A percentile compares a stretch with the other conserved stretches of the same genome.
phyloP scores from a whole-genome alignment of 345 rosid species.

The Populus deltoides region DNA sequence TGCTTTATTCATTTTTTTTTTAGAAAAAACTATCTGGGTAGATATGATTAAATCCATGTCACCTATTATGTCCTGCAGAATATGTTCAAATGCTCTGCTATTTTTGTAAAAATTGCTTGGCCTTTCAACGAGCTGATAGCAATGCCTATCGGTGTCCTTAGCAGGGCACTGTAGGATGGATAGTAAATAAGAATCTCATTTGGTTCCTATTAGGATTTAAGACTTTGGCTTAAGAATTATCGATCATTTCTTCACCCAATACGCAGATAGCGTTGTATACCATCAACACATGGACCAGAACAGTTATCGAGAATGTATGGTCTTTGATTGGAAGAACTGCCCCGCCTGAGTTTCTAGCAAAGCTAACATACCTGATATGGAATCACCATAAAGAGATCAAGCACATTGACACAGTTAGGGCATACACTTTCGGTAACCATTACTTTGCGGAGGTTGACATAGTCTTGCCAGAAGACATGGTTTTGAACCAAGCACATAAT shows the following conservation, averaged over 20 bases:
- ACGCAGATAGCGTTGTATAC: slow-evolving; percentile 82
- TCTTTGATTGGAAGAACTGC: slow-evolving; percentile 69
- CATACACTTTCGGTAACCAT: slow-evolving; percentile 72
- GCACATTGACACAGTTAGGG: slow-evolving; percentile 79
- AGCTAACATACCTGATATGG: slow-evolving; percentile 73
- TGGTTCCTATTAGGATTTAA: too few species aligned
- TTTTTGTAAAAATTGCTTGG: too few species aligned
- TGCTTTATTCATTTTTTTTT: too few species aligned
- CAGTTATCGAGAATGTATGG: slow-evolving; percentile 67
- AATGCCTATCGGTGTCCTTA: too few species aligned
- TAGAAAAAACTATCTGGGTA: too few species aligned
- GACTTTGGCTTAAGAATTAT: too few species aligned
- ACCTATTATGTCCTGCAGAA: too few species aligned
- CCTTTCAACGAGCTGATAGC: background rate
- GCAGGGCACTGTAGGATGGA: too few species aligned
- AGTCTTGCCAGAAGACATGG: slow-evolving; percentile 70
- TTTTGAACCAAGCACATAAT: slow-evolving; percentile 61
- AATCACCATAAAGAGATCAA: slow-evolving; percentile 71
- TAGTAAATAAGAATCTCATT: too few species aligned
- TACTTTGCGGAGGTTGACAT: slow-evolving; percentile 88
- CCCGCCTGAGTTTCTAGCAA: slow-evolving; percentile 74
- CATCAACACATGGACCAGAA: slow-evolving; percentile 66
- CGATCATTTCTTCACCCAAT: background rate
- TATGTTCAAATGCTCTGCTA: too few species aligned
- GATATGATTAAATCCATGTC: too few species aligned